These are phyloP conservation scores for Talaromyces sp. DNA, from an alignment of 2,329 filamentous ascomycete genomes.

Conservation along the genomic window DNA sequence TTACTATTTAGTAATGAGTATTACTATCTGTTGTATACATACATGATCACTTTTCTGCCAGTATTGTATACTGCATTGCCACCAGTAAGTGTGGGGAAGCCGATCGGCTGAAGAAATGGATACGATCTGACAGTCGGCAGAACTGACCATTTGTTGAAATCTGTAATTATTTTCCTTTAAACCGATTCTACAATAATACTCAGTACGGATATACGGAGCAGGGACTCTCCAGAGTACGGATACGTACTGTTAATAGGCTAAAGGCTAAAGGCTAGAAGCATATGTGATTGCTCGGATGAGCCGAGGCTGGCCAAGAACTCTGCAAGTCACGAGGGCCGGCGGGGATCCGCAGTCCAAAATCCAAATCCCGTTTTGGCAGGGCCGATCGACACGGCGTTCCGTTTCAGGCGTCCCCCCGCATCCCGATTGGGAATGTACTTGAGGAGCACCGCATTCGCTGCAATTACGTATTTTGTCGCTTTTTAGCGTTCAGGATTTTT, in stretches of 20 bases:
- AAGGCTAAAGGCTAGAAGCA: too few relatives aligned
- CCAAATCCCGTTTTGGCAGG: neutral
- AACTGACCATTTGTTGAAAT: neutral
- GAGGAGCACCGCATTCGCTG: neutral
- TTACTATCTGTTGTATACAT: neutral
- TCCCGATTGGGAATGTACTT: neutral
- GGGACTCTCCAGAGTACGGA: too few relatives aligned
- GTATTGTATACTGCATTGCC: neutral
- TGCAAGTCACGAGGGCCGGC: neutral
- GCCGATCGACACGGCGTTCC: neutral
- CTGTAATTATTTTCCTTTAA: too few relatives aligned
- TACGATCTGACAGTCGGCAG: neutral
- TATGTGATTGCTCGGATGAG: neutral
- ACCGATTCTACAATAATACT: too few relatives aligned
- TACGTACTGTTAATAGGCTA: too few relatives aligned
- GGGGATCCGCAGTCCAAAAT: neutral
- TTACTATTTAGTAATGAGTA: too few relatives aligned
- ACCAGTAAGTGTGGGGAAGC: neutral
- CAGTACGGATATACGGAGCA: too few relatives aligned
- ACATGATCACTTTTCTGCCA: neutral
- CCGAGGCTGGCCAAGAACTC: neutral
- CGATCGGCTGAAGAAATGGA: neutral
- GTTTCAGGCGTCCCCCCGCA: neutral
- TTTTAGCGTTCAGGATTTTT: neutral
- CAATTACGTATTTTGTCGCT: neutral